These are phyloP conservation scores for Aspergillus jensenii DNA, from an alignment of 2,329 filamentous ascomycete genomes.

Conservation along the genomic window DNA sequence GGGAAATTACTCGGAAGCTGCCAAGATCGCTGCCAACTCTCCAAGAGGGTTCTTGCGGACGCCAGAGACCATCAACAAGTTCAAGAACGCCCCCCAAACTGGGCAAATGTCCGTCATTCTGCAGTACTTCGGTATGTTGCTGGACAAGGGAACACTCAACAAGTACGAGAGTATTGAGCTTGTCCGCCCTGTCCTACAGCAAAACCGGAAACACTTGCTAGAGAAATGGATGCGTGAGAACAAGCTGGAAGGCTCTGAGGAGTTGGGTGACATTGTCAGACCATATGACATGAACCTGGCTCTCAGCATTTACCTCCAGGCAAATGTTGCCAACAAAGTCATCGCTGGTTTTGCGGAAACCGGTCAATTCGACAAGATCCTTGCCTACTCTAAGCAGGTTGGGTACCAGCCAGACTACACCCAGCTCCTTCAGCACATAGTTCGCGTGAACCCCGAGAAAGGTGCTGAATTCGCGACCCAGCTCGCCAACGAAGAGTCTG, in stretches of 20 bases:
- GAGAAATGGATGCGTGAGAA: conserved; percentile 98
- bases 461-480: conserved; percentile 92
- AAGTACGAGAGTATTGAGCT: conserved; percentile 92
- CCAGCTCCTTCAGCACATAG: conserved; percentile 85
- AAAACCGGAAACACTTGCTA: conserved; percentile 91
- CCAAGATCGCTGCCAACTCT: conserved; percentile 95
- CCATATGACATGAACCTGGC: conserved; percentile 86
- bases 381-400: conserved; percentile 80
- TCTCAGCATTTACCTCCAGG: conserved; percentile 83
- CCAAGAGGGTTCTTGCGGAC: conserved; percentile 94
- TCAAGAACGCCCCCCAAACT: conserved; percentile 79
- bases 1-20: conserved; percentile 82
- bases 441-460: conserved; percentile 88
- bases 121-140: conserved; percentile 95
- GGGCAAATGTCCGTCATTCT: conserved; percentile 82
- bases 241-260: conserved; percentile 94
- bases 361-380: conserved; percentile 94
- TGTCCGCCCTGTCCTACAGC: conserved; percentile 84
- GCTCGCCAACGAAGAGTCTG: conserved; percentile 83
- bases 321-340: conserved; percentile 88
- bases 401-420: conserved; percentile 97
- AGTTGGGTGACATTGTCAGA: conserved; percentile 91
- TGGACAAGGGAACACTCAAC: conserved; percentile 93
- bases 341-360: conserved; percentile 94
- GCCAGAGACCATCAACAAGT: conserved; percentile 89